Percentiles rank a stretch among this genome's conserved stretches.
Evolutionary conservation across 192 early-diverging fungal species (phyloP).

Genomic region (Piromyces sp.): DNA sequence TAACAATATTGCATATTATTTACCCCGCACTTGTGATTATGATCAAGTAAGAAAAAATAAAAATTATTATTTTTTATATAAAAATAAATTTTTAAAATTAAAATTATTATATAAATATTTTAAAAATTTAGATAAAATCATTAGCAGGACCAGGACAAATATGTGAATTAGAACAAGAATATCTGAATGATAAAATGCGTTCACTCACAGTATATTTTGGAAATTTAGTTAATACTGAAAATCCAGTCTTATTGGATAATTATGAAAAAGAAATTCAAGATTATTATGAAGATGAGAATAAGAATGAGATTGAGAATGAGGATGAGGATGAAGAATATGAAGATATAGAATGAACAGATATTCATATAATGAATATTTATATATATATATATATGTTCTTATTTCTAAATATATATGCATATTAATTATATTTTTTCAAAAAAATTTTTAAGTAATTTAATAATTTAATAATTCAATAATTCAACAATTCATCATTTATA

Average conservation of each 20-base stretch:
- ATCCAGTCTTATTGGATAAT: not conserved
- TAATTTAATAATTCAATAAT: too few relatives aligned
- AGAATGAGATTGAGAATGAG: not conserved
- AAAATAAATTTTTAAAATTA: too few relatives aligned
- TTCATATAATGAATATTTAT: too few relatives aligned
- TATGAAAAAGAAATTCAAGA: not conserved
- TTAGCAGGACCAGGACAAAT: slow-evolving; percentile 27
- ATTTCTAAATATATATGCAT: too few relatives aligned
- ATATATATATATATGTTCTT: too few relatives aligned
- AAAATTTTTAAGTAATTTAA: too few relatives aligned
- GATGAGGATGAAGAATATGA: not conserved
- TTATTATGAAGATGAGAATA: not conserved
- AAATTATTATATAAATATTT: too few relatives aligned
- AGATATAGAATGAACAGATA: not conserved
- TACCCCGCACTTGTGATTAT: slow-evolving; percentile 65
- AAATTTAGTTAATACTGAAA: slow-evolving; percentile 22
- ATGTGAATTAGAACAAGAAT: slow-evolving; percentile 73
- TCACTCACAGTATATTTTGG: slow-evolving; percentile 64
- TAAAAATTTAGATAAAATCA: slow-evolving; percentile 28
- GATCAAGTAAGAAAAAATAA: slow-evolving; percentile 25
- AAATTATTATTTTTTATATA: too few relatives aligned
- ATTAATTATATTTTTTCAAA: too few relatives aligned
- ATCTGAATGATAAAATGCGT: slow-evolving; percentile 47
- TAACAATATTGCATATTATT: slow-evolving; percentile 60
- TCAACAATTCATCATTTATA: too few relatives aligned